Evolutionary conservation across 2,329 filamentous ascomycete species (phyloP).

Genomic region (Chaetomium sp.): DNA sequence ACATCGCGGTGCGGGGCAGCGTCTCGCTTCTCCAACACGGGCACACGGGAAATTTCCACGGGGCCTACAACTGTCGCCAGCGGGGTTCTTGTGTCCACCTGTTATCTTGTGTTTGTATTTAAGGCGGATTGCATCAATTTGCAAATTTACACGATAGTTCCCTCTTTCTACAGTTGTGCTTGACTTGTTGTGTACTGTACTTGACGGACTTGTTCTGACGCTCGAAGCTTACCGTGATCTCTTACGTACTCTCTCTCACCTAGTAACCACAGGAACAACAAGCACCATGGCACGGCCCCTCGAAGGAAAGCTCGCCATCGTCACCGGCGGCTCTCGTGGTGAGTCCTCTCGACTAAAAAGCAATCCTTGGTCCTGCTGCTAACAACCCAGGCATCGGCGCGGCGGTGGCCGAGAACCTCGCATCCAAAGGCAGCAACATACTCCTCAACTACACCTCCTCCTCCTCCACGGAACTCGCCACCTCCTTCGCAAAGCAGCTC

Average conservation of each 20-base stretch:
- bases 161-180: background rate
- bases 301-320: conserved; percentile 71
- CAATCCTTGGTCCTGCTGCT: background rate
- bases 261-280: background rate
- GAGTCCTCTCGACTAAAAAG: conserved; percentile 17
- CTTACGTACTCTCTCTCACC: too few species aligned
- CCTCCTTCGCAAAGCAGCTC: conserved; percentile 59
- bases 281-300: conserved; percentile 38
- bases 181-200: background rate
- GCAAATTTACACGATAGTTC: background rate
- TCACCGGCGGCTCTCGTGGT: conserved; percentile 77
- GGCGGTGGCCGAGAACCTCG: conserved; percentile 59
- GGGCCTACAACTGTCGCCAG: background rate
- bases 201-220: background rate
- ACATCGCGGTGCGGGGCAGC: conserved; percentile 19
- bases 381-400: conserved; percentile 59
- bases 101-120: background rate
- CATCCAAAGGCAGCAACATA: conserved; percentile 62
- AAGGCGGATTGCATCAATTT: background rate
- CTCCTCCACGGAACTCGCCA: conserved; percentile 36
- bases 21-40: conserved; percentile 14
- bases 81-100: conserved; percentile 3
- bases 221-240: background rate
- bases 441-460: conserved; percentile 62
- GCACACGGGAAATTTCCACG: too few species aligned